Evolutionary conservation across 202 grass and related monocot genomes (phyloP), one percentile per base, ranked within the genome.

Genomic region (Zoysia matrella): DNA sequence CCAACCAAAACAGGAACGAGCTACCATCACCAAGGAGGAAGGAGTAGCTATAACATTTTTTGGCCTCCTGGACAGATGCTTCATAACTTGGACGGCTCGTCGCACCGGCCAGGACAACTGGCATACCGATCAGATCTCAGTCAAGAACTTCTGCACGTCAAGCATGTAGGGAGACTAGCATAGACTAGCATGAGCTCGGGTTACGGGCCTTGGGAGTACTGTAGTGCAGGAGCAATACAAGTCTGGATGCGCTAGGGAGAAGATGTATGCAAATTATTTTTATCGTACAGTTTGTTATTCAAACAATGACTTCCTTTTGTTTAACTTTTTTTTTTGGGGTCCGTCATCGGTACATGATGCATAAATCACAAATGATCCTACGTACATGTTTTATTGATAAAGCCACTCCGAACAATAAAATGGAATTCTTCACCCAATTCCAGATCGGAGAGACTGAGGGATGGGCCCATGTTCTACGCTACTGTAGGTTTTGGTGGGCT

Each of bases 301-400:
- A 22, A 22, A 22, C 22, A 22, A 22, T 36, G 30, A 36, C 30
- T 36, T 36, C 30, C 30, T 36, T n/a, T 56, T 13, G 13, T 62
- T 53, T 41, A 58, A 67, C 18, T 7, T 46, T 15, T 44, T 64
- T 18, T 73, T 73, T 53, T 53, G 2, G 42, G 64, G 58, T 4
- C 4, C 0, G 3, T 60, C 14, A 11, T 30, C 11, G 3, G 10
- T 12, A 62, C 54, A 48, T 2, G 5, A 69, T 47, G 43, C 40
- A 30, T 40, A 2, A 71, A 65, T 48, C n/a, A 39, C 60, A 18
- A 65, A 65, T 45, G 14, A 11, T 53, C 47, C 42, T 11, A 10
- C 81, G 30, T 36, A 36, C 30, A 62, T 74, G 4, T 71, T 81
- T 76, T 89, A 80, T 78, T 67, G 15, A 51, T 60, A 76, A 76